phyloP scores from a whole-genome alignment of 352 stramenopile genomes.

The Phytophthora podocarpi region DNA sequence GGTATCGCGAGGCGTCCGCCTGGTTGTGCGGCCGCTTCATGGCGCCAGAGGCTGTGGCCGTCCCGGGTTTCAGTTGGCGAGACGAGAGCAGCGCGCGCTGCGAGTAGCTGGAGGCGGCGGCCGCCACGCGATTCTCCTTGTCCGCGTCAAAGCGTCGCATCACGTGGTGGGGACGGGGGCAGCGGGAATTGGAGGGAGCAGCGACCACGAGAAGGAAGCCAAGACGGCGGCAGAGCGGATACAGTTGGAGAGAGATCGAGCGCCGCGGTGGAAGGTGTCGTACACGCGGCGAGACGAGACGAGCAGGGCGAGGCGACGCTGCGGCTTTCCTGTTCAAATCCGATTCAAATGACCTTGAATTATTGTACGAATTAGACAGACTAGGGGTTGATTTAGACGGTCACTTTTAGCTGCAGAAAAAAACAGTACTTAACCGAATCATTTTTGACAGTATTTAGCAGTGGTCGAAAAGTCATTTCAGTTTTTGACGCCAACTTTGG shows the following conservation, averaged over 20 bases:
- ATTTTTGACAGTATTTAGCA: too few relatives aligned
- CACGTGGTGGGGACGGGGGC: too few relatives aligned
- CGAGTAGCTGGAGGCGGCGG: constrained; percentile 19
- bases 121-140: constrained; percentile 62
- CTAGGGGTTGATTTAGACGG: too few relatives aligned
- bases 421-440: too few relatives aligned
- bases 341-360: too few relatives aligned
- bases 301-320: background rate
- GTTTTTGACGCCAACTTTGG: too few relatives aligned
- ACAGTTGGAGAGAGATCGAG: background rate
- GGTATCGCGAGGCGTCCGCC: constrained; percentile 27
- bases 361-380: too few relatives aligned
- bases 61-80: constrained; percentile 21
- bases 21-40: constrained; percentile 45
- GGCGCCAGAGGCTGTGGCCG: constrained; percentile 3
- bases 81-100: constrained; percentile 25
- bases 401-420: too few relatives aligned
- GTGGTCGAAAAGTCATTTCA: too few relatives aligned
- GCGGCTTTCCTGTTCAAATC: constrained; percentile 16
- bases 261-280: too few relatives aligned
- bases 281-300: background rate
- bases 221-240: background rate
- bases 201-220: background rate
- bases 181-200: background rate
- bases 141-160: constrained; percentile 73